Percentiles rank a stretch among this genome's conserved stretches.
phyloP scores from a whole-genome alignment of 208 protist species.

The Leishmania tropica region DNA sequence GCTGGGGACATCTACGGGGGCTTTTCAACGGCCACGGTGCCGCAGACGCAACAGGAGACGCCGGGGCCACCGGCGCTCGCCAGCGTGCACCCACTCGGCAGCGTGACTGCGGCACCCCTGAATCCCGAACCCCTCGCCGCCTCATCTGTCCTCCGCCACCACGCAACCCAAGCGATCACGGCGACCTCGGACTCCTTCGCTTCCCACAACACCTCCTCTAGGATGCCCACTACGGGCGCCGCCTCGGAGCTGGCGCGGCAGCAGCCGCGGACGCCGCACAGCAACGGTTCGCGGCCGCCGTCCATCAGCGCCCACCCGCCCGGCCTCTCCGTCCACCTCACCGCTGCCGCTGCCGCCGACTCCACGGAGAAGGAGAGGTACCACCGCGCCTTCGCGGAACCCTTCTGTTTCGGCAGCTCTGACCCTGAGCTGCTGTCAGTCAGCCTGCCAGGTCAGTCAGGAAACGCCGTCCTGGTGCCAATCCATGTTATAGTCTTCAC shows the following conservation, averaged over 20 bases:
- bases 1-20: constrained; percentile 10
- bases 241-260: too few species aligned
- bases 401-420: constrained; percentile 45
- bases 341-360: neutral
- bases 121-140: too few species aligned
- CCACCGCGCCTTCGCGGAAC: constrained; percentile 45
- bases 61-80: constrained; percentile 6
- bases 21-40: constrained; percentile 15
- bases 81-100: constrained; percentile 5
- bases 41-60: constrained; percentile 9
- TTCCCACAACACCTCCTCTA: too few species aligned
- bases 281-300: neutral
- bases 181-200: constrained; percentile 8
- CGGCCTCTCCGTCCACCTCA: constrained; percentile 11
- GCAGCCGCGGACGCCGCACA: neutral
- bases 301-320: constrained; percentile 10
- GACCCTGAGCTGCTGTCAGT: constrained; percentile 30
- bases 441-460: constrained; percentile 16
- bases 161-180: neutral
- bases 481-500: constrained; percentile 58
- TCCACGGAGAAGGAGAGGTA: constrained; percentile 28
- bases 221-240: too few species aligned
- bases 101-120: neutral
- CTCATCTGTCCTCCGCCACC: too few species aligned
- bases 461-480: constrained; percentile 34